phyloP scores from a whole-genome alignment of 495 filamentous ascomycete genomes.

The Amorphotheca resinae region DNA sequence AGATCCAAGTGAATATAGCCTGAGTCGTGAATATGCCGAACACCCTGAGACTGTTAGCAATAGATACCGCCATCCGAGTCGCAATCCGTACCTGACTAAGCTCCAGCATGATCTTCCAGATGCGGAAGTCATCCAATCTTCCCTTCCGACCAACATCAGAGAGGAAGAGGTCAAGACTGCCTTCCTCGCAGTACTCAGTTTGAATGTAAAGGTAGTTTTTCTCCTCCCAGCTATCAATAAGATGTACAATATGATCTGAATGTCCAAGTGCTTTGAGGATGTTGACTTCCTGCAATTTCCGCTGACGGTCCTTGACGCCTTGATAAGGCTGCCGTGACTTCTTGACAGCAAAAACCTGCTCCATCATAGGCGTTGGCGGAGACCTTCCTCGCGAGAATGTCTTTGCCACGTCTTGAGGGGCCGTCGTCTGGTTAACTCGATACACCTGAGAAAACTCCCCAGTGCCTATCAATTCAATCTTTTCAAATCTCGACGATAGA shows the following conservation, averaged over 20 bases:
- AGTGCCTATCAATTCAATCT: slow-evolving; percentile 62
- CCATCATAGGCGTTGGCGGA: slow-evolving; percentile 31
- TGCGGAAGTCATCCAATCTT: slow-evolving; percentile 87
- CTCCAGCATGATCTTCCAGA: slow-evolving; percentile 94
- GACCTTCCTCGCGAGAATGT: slow-evolving; percentile 31
- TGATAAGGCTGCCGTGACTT: slow-evolving; percentile 70
- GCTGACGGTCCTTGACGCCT: slow-evolving; percentile 60
- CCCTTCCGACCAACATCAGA: slow-evolving; percentile 64
- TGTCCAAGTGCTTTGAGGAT: slow-evolving; percentile 58
- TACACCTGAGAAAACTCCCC: slow-evolving; percentile 93
- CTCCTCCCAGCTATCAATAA: slow-evolving; percentile 76
- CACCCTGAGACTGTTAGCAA: slow-evolving; percentile 42
- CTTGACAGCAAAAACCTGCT: slow-evolving; percentile 80
- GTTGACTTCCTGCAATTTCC: slow-evolving; percentile 68
- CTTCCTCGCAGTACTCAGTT: slow-evolving; percentile 91
- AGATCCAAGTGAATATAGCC: slow-evolving; percentile 90
- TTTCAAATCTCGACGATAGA: slow-evolving; percentile 59
- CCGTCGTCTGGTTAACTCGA: slow-evolving; percentile 40
- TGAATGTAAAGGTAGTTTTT: slow-evolving; percentile 80
- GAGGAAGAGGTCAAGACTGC: slow-evolving; percentile 75
- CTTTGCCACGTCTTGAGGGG: slow-evolving; percentile 26
- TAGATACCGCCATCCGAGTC: not conserved
- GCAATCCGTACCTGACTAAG: slow-evolving; percentile 47
- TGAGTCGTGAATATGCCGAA: slow-evolving; percentile 76
- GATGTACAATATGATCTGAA: slow-evolving; percentile 70